Base-by-base conservation (phyloP, 2,329 filamentous ascomycete genomes). In the Huntiella bhutanensis region DNA sequence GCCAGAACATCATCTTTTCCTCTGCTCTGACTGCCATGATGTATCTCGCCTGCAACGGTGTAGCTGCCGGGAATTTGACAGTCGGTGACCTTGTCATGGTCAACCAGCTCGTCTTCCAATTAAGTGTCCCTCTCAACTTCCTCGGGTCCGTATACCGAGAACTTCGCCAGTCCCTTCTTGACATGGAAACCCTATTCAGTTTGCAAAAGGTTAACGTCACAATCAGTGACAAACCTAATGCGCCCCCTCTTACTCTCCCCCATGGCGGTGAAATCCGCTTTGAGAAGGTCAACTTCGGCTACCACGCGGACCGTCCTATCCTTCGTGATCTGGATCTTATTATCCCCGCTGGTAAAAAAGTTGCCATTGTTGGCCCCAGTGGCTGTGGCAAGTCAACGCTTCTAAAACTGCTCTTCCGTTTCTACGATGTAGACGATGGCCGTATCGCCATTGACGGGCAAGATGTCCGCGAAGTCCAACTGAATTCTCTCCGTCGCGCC, bases 181-280 rank as follows among this genome's bases (percentile, higher is more conserved):
- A 98, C 59, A 98, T 98, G 91, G 91, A 96, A 63, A 96, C 91
- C 0, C 71, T 98, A 4, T 98, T 98, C 69, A 94, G 84, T 60
- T 70, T 98, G 32, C 91, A 98, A 62, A 96, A 93, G 60, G 88
- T 96, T 58, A 93, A 96, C 54, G 79, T 95, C 10, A 76, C 73
- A 34, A 82, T 98, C 58, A 78, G 75, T 55, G 87, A 98, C 55
- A 70, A 73, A 46, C 73, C 80, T 1, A 67, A 82, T 55, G 85
- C 88, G 0, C 77, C 79, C 56, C 70, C 81, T 0, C 69, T 98
- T 1, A 63, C 71, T 6, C 69, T 98, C 11, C 69, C 70, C 38
- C 75, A 72, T 52, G 86, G 87, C 12, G 91, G 91, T 43, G 80
- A 94, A 60, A 95, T 98, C 60, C 78, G 69, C 49, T 96, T 98